A percentile compares a stretch with the other conserved stretches of the same genome.
These are phyloP conservation scores for Fusarium sublunatum DNA, from an alignment of 2,329 filamentous ascomycete species.

Conservation along the genomic window DNA sequence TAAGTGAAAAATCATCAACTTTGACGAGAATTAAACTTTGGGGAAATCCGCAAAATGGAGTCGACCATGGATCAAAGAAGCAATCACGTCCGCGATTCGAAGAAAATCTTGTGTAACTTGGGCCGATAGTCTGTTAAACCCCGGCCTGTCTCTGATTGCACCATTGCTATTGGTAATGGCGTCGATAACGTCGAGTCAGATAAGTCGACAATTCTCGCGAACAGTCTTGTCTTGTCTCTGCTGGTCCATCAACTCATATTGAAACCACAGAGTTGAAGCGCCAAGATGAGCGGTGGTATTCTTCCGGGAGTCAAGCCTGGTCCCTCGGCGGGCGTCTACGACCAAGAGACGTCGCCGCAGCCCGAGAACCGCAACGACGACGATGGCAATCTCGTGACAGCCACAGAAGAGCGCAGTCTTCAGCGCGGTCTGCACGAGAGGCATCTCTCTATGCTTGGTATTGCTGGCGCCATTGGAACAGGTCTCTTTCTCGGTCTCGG, in stretches of 20 bases:
- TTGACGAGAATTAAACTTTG: constrained; percentile 26
- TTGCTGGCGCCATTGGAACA: constrained; percentile 65
- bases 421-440: constrained; percentile 44
- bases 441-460: constrained; percentile 63
- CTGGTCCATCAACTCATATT: background rate
- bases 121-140: constrained; percentile 13
- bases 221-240: background rate
- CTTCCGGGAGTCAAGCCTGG: constrained; percentile 18
- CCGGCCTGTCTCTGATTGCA: constrained; percentile 26
- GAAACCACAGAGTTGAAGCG: constrained; percentile 2
- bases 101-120: constrained; percentile 15
- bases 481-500: constrained; percentile 52
- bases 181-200: constrained; percentile 19
- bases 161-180: constrained; percentile 28
- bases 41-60: constrained; percentile 35
- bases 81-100: constrained; percentile 26
- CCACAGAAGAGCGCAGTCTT: constrained; percentile 38
- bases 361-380: background rate
- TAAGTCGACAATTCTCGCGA: background rate
- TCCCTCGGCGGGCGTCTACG: constrained; percentile 14
- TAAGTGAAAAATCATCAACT: background rate
- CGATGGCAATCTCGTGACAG: constrained; percentile 41
- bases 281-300: constrained; percentile 28
- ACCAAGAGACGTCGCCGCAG: constrained; percentile 1
- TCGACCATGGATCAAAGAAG: constrained; percentile 34